Conservation (phyloP, 805 yeast genomes). For the Candida ponderosae region DNA sequence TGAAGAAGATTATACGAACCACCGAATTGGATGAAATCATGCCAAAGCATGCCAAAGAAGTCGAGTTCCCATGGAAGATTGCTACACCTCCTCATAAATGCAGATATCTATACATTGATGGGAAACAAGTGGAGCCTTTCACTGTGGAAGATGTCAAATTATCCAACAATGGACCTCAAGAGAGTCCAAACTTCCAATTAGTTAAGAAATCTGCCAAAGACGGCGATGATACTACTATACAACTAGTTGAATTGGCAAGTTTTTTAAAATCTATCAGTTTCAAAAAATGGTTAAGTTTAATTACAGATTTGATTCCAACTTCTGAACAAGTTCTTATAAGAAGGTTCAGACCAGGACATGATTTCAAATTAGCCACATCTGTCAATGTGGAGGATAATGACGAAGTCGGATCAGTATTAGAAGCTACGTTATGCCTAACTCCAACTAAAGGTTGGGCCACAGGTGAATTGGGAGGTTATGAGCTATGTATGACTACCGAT, state of each 20-base stretch:
- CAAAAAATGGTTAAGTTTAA: conserved; percentile 54
- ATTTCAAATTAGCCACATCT: conserved; percentile 82
- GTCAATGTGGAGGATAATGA: conserved; percentile 29
- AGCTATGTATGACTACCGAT: conserved; percentile 67
- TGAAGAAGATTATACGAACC: conserved; percentile 41
- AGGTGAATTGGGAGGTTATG: conserved; percentile 94
- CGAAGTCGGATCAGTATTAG: conserved; percentile 44
- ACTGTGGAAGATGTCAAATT: conserved; percentile 21
- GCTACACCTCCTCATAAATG: conserved; percentile 94
- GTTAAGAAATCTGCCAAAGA: conserved; percentile 9
- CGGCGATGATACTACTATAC: conserved; percentile 23
- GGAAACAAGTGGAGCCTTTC: conserved; percentile 31
- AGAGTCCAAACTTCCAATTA: conserved; percentile 47
- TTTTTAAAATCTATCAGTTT: conserved; percentile 57
- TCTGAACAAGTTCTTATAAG: conserved; percentile 68
- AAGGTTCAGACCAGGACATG: conserved; percentile 91
- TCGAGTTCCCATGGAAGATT: conserved; percentile 73
- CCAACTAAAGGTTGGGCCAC: conserved; percentile 79
- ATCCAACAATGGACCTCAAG: conserved; percentile 35
- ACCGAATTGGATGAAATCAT: conserved; percentile 54
- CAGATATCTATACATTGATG: conserved; percentile 77
- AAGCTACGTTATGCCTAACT: conserved; percentile 76
- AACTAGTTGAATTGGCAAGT: conserved; percentile 44
- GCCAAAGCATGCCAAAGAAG: conserved; percentile 50
- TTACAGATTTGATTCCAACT: conserved; percentile 57